These are phyloP conservation scores for Phytopythium ostracodes DNA, from an alignment of 352 stramenopile species.

Conservation along the genomic window DNA sequence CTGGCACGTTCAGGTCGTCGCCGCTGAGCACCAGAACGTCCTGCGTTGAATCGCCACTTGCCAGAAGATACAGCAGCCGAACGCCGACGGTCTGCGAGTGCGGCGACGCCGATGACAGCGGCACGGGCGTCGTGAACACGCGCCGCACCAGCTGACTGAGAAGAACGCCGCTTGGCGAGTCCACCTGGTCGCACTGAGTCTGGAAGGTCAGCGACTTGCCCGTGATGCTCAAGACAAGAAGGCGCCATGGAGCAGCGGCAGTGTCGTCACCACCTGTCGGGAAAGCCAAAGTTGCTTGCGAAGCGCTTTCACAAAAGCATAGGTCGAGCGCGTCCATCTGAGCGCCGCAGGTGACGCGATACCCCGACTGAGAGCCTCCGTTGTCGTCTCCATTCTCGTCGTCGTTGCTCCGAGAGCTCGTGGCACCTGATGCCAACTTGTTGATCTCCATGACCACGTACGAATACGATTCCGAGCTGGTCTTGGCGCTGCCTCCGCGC, in stretches of 20 bases:
- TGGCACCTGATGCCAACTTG: not conserved
- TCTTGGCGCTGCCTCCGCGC: conserved; percentile 10
- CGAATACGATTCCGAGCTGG: conserved; percentile 14
- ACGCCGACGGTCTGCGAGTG: conserved; percentile 23
- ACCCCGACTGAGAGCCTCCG: not conserved
- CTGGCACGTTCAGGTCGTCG: conserved; percentile 40
- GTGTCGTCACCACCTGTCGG: conserved; percentile 3
- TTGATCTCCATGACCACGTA: conserved; percentile 46
- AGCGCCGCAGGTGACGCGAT: conserved; percentile 21
- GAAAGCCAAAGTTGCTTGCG: not conserved
- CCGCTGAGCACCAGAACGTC: conserved; percentile 48
- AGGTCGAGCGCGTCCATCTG: conserved; percentile 56
- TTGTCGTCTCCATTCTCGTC: conserved; percentile 9
- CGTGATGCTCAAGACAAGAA: conserved; percentile 48
- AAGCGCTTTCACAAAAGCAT: conserved; percentile 32
- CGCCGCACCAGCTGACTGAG: conserved; percentile 36
- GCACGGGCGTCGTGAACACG: conserved; percentile 51
- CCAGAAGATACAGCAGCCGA: conserved; percentile 45
- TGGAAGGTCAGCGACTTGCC: conserved; percentile 54
- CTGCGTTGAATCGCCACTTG: not conserved
- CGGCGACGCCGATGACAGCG: conserved; percentile 25
- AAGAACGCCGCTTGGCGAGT: conserved; percentile 22
- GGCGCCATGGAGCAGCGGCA: conserved; percentile 20
- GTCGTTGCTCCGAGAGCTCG: not conserved
- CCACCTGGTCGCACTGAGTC: conserved; percentile 21